These are phyloP conservation scores for Novymonas esmeraldas DNA, from an alignment of 208 protist genomes.

Conservation along the genomic window DNA sequence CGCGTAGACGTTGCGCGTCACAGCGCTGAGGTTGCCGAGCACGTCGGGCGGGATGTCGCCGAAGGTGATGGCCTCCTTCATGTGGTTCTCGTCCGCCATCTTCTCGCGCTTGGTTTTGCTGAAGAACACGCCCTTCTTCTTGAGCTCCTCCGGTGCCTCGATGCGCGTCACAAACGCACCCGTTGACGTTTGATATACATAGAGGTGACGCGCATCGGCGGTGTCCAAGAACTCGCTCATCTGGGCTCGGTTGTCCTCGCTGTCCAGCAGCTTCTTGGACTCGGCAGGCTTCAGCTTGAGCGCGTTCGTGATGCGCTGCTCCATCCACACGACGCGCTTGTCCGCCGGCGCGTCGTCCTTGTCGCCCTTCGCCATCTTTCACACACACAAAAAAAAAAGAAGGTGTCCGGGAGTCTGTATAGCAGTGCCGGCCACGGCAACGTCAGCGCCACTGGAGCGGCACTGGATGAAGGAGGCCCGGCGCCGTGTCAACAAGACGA, in stretches of 20 bases:
- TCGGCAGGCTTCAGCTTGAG: constrained; percentile 92
- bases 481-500: too few relatives aligned
- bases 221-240: constrained; percentile 93
- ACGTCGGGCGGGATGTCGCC: constrained; percentile 80
- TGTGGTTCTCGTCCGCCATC: constrained; percentile 85
- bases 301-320: constrained; percentile 85
- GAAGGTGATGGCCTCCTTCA: constrained; percentile 85
- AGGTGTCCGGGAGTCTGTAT: neutral
- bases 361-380: constrained; percentile 80
- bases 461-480: too few relatives aligned
- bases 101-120: constrained; percentile 92
- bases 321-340: constrained; percentile 93
- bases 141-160: constrained; percentile 88
- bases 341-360: constrained; percentile 91
- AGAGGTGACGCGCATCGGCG: constrained; percentile 88
- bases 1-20: constrained; percentile 90
- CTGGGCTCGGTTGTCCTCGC: constrained; percentile 90
- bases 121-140: constrained; percentile 93
- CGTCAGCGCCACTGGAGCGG: neutral
- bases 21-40: constrained; percentile 68
- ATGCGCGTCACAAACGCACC: constrained; percentile 82
- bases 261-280: constrained; percentile 90
- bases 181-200: constrained; percentile 86
- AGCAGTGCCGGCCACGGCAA: neutral
- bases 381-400: neutral